A percentile compares a stretch with the other conserved stretches of the same genome.
These are phyloP conservation scores for Ocimum tenuiflorum DNA, from an alignment of 257 asterid genomes.

Conservation along the genomic window DNA sequence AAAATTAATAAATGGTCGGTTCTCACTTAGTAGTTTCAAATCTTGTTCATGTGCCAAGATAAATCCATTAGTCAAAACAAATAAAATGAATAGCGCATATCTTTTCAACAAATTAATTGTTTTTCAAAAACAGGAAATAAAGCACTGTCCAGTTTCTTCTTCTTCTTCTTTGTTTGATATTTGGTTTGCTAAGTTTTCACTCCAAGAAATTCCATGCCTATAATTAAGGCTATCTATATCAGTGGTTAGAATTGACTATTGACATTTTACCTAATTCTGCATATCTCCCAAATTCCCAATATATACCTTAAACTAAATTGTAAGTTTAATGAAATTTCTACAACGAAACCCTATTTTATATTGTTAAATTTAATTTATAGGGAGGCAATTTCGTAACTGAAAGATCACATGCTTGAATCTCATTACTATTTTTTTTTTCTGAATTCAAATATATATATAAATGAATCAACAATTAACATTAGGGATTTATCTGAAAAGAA, in stretches of 20 bases:
- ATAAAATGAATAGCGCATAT: not conserved
- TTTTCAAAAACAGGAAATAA: not conserved
- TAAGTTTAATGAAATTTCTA: too few species aligned
- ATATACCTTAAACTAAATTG: too few species aligned
- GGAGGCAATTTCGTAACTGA: too few species aligned
- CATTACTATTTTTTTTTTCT: too few species aligned
- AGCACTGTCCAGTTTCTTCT: not conserved
- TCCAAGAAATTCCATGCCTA: not conserved
- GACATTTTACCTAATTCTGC: constrained; percentile 12
- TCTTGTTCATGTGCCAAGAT: not conserved
- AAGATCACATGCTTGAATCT: too few species aligned
- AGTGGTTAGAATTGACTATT: not conserved
- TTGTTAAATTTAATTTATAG: too few species aligned
- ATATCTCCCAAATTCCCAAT: not conserved
- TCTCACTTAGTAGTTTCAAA: not conserved
- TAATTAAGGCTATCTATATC: not conserved
- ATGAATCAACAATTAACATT: too few species aligned
- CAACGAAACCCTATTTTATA: too few species aligned
- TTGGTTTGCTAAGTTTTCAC: not conserved
- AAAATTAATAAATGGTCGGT: not conserved
- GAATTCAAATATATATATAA: too few species aligned
- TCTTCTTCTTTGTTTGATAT: not conserved
- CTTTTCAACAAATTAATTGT: not conserved
- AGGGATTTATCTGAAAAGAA: too few species aligned
- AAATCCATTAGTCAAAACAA: not conserved